Base-by-base conservation (phyloP, 139 green algal genomes). In the Picochlorum costavermella region DNA sequence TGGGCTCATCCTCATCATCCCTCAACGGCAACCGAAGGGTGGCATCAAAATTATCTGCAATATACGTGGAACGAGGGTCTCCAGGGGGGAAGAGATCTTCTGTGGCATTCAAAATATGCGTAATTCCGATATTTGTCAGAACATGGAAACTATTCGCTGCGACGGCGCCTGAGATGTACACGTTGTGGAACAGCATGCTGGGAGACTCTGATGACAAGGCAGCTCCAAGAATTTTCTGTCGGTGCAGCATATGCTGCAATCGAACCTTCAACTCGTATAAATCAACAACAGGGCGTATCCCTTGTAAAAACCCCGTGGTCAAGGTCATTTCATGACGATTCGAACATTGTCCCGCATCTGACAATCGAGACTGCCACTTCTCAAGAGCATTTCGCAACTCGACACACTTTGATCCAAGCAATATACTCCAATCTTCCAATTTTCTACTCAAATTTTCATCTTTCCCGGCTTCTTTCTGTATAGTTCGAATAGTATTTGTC, bases 261-360 rank as follows among this genome's bases (percentile, higher is more conserved):
- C 88, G 68, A 3, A 94, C 79, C 79, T 91, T 90, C 57, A 94
- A 81, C 70, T 95, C 88, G 48, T 95, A 94, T 4, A 76, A 67
- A 67, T 95, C 87, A 37, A 94, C 88, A 4, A 94, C 80, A 29
- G 88, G 86, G 36, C 83, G 67, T 4, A 73, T 80, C 26, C 88
- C 88, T 53, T 92, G 83, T 50, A 95, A 70, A 63, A 95, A 95
- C 33, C 84, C 86, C 3, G 85, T 90, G 25, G 80, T 92, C 3
- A 95, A 79, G 31, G 75, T 60, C 48, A 70, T 23, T 46, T 29
- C 29, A 0, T 26, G 6, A 14, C 12, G 16, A 9, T 13, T 29
- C 11, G 11, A 63, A 68, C 67, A 30, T 81, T 63, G 17, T 49
- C 46, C 25, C 78, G 70, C 5, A 59, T 14, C 23, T 13, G 56